These are phyloP conservation scores for Hypoxylon sp. DNA, from an alignment of 2,329 filamentous ascomycete genomes.

Conservation along the genomic window DNA sequence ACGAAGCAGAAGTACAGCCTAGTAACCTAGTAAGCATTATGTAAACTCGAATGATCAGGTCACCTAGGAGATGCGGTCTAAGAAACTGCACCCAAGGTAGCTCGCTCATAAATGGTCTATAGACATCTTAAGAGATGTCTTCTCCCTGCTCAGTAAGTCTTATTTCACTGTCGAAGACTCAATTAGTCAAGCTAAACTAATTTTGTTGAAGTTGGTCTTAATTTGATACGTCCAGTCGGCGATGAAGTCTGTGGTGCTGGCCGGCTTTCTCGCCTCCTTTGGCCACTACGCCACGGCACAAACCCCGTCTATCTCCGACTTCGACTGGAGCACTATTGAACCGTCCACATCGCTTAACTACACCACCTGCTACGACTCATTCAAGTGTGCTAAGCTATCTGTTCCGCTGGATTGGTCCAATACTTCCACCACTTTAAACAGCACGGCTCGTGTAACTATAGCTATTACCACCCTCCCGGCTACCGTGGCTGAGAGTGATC, in stretches of 20 bases:
- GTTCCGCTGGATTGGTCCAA: constrained; percentile 62
- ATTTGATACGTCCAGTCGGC: not conserved
- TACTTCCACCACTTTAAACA: constrained; percentile 50
- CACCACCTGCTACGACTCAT: constrained; percentile 58
- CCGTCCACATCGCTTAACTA: constrained; percentile 58
- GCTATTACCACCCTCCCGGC: constrained; percentile 61
- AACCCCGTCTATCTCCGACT: constrained; percentile 40
- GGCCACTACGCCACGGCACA: constrained; percentile 22
- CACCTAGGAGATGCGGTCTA: not conserved
- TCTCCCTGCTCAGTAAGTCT: not conserved
- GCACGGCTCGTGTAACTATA: constrained; percentile 55
- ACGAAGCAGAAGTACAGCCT: constrained; percentile 1
- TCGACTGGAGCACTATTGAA: constrained; percentile 57
- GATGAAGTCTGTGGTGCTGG: constrained; percentile 21
- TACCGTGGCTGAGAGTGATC: constrained; percentile 56
- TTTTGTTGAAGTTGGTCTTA: not conserved
- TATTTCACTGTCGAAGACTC: not conserved
- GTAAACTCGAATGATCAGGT: not conserved
- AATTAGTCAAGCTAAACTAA: not conserved
- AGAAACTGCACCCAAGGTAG: not conserved
- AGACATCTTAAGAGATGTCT: not conserved
- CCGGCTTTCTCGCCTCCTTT: constrained; percentile 21
- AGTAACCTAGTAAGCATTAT: not conserved
- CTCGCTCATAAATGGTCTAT: not conserved
- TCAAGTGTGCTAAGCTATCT: constrained; percentile 60